Conservation (phyloP, 2,329 filamentous ascomycete genomes). For the Orbilia oligospora region DNA sequence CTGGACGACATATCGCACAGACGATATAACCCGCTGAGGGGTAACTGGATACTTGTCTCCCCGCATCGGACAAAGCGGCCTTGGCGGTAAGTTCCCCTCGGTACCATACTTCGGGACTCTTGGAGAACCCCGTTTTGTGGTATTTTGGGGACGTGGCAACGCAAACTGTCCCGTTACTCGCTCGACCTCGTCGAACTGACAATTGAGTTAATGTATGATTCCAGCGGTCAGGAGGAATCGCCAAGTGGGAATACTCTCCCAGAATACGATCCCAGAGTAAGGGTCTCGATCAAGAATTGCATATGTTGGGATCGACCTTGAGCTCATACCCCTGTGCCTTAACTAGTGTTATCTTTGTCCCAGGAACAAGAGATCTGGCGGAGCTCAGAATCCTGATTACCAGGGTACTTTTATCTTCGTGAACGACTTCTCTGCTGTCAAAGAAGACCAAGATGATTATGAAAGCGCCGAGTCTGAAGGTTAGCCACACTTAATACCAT, state of each 20-base stretch:
- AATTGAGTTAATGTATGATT: neutral
- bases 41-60: constrained; percentile 93
- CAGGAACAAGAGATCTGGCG: constrained; percentile 87
- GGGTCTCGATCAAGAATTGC: constrained; percentile 56
- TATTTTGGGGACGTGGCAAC: constrained; percentile 28
- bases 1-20: constrained; percentile 97
- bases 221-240: constrained; percentile 82
- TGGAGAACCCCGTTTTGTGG: constrained; percentile 31
- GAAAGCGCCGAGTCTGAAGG: constrained; percentile 64
- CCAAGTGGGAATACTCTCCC: constrained; percentile 79
- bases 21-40: constrained; percentile 90
- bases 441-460: constrained; percentile 91
- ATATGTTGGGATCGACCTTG: constrained; percentile 19
- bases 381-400: constrained; percentile 88
- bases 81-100: constrained; percentile 82
- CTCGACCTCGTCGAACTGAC: neutral
- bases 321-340: constrained; percentile 17
- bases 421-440: constrained; percentile 97
- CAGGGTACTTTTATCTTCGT: constrained; percentile 91
- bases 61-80: constrained; percentile 96
- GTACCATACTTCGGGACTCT: constrained; percentile 1
- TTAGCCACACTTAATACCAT: neutral
- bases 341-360: constrained; percentile 97
- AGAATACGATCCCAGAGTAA: constrained; percentile 81
- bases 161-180: constrained; percentile 13